Base-by-base conservation (phyloP, 768 basidiomycete genomes). In the Leccinum aurantiacum region DNA sequence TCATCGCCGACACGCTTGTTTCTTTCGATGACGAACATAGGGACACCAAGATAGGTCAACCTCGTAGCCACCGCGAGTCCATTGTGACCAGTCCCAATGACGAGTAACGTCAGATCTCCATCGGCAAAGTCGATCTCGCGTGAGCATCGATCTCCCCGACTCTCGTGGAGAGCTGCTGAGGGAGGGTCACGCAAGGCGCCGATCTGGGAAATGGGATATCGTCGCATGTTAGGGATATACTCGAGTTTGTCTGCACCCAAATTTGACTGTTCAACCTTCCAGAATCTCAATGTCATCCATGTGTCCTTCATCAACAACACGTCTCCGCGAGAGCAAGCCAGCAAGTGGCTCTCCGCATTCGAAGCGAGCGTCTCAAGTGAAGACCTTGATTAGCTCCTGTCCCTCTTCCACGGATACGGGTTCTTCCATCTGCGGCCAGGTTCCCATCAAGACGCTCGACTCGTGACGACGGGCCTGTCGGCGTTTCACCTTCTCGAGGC, bases 11-110 rank as follows among this genome's bases (percentile, higher is more conserved):
- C 71, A 19, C 79, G 73, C 22, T 69, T 52, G 46, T 81, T 78
- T 61, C 75, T 75, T 63, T 89, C 86, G 14, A 89, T 72, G 24
- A 87, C 71, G 22, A 91, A 75, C 0, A 80, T 75, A 10, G 75
- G 67, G 15, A 91, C 75, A 15, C 81, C 81, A 29, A 89, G 72
- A 38, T 73, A 74, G 62, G 85, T 84, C 61, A 91, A 73, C 25
- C 87, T 76, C 2, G 87, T 86, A 0, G 88, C 88, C 1, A 84
- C 65, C 38, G 77, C 81, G 47, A 92, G 72, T 3, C 89, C 90
- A 62, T 82, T 81, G 59, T 89, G 90, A 1, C 87, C 86, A 4
- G 79, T 86, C 9, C 87, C 86, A 22, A 88, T 76, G 49, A 90
- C 71, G 44, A 90, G 73, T 7, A 90, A 89, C 1, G 77, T 77